A percentile compares a stretch with the other conserved stretches of the same genome.
Evolutionary conservation across 805 yeast genomes (phyloP).

Genomic region (Candida arabinofermentans): DNA sequence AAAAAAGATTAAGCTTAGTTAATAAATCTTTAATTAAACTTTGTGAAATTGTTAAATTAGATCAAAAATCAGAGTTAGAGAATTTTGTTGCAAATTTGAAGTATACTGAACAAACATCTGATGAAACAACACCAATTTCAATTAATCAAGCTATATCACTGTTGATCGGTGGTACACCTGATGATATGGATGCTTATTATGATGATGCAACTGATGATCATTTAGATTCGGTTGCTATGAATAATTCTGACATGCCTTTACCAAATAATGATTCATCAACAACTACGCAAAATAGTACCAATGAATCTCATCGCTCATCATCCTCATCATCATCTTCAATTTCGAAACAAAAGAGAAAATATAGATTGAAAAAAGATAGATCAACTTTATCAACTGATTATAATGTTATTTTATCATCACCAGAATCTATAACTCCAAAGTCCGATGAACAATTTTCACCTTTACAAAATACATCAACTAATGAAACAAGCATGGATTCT

Average conservation of each 20-base stretch:
- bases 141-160: slow-evolving; percentile 45
- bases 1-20: slow-evolving; percentile 50
- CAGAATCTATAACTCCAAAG: slow-evolving; percentile 23
- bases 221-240: neutral
- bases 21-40: slow-evolving; percentile 46
- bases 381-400: slow-evolving; percentile 12
- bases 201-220: slow-evolving; percentile 12
- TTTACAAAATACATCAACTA: slow-evolving; percentile 9
- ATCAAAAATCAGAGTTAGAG: slow-evolving; percentile 8
- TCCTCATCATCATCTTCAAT: slow-evolving; percentile 1
- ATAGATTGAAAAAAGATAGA: slow-evolving; percentile 3
- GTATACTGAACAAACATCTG: slow-evolving; percentile 14
- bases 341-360: slow-evolving; percentile 1
- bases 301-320: neutral
- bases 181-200: slow-evolving; percentile 34
- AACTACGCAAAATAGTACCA: neutral
- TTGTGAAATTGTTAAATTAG: slow-evolving; percentile 25
- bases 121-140: slow-evolving; percentile 29
- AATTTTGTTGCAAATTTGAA: slow-evolving; percentile 11
- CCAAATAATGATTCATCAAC: too few relatives aligned
- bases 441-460: slow-evolving; percentile 22
- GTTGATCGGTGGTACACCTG: slow-evolving; percentile 37
- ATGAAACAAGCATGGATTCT: slow-evolving; percentile 8
- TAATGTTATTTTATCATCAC: slow-evolving; percentile 19
- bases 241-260: neutral